A percentile compares a stretch with the other conserved stretches of the same genome.
Conservation (phyloP, 331 rosid genomes). For the Quercus phellos region DNA sequence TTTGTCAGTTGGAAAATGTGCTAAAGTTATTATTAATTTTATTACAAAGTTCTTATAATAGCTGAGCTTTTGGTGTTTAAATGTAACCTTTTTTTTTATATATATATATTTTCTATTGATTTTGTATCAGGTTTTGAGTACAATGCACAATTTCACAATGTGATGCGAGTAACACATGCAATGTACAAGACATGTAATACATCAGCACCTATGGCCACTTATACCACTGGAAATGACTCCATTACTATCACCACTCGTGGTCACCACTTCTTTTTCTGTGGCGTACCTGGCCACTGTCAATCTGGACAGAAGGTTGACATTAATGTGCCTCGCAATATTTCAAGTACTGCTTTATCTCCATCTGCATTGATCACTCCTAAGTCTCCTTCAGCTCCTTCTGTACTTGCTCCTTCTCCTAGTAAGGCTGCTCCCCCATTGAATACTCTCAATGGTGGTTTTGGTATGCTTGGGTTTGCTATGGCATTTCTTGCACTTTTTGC, state of each 20-base stretch:
- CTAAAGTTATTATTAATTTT: no score
- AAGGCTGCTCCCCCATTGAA: constrained; percentile 25
- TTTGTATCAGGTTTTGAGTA: constrained; percentile 54
- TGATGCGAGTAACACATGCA: constrained; percentile 66
- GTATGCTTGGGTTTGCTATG: constrained; percentile 26
- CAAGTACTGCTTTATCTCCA: constrained; percentile 53
- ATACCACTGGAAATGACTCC: constrained; percentile 71
- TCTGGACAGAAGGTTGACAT: constrained; percentile 84
- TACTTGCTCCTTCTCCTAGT: constrained; percentile 39
- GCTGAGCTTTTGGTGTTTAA: not conserved
- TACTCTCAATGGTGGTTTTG: constrained; percentile 22
- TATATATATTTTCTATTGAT: not conserved
- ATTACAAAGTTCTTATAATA: no score
- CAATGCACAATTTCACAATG: constrained; percentile 67
- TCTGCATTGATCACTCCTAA: constrained; percentile 51
- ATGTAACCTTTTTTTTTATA: not conserved
- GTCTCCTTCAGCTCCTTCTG: constrained; percentile 13
- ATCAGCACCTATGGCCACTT: constrained; percentile 54
- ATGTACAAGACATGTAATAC: constrained; percentile 76
- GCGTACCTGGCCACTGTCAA: constrained; percentile 87
- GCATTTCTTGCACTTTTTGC: constrained; percentile 23
- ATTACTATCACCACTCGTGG: constrained; percentile 48
- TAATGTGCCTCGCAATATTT: constrained; percentile 39
- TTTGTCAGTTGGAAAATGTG: no score
- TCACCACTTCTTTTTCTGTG: constrained; percentile 82